Evolutionary conservation across 345 rosid species (phyloP), one percentile per base, ranked within the genome.

Genomic region (Cardamine resedifolia): DNA sequence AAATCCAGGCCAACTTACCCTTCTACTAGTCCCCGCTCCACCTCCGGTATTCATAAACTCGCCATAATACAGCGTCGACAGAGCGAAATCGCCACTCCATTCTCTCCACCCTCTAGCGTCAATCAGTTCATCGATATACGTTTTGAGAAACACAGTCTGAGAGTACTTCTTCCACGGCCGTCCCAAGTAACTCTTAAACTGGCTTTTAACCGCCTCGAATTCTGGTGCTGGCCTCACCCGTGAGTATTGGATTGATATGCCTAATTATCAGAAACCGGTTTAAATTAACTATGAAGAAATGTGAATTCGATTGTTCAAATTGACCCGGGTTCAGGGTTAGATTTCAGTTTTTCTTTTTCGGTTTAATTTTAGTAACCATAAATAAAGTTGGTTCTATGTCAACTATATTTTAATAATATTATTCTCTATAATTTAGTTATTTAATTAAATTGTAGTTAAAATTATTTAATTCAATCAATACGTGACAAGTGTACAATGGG

Each of bases 1-100:
- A 74, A 80, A 91, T 3, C 96, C 92, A 3, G 83, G 84, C 97
- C 96, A 89, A 1, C 48, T 80, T 38, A 89, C 89, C 64, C 92
- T 73, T 18, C 39, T 18, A 10, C 19, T 50, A 1, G 79, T 79
- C 0, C 76, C 50, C 0, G 91, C 89, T 6, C 96, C 94, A 1
- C 0, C 10, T 0, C 97, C 94, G 0, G 51, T 71, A 27, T 91
- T 91, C 83, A 70, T 73, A 60, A 86, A 92, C 79, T 88, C 94
- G 0, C 82, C 89, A 2, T 82, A 92, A 49, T 77, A 85, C 62
- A 89, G 41, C 0, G 94, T 89, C 0, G 85, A 74, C 7, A 88
- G 83, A 2, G 87, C 89, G 30, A 75, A 89, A 23, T n/a, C 38
- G 4, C 85, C 90, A 0, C 71, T 68, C 96, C 92, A 85, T 66